Percentiles rank a stretch among this genome's conserved stretches.
Conservation (phyloP, 2,329 filamentous ascomycete species). For the Xylaria arbuscula region DNA sequence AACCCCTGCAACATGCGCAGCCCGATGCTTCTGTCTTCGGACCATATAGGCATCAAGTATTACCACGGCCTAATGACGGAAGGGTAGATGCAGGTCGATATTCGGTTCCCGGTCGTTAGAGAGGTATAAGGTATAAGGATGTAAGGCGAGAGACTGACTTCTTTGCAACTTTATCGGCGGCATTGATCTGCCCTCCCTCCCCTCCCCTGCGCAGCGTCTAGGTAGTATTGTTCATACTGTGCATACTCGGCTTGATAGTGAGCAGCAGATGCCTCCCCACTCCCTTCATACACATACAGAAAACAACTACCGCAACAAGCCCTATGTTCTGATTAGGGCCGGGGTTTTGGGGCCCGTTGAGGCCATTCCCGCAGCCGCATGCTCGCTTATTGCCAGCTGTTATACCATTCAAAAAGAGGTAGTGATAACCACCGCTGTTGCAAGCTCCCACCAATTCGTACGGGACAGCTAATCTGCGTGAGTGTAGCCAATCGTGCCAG, state of each 20-base stretch:
- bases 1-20: constrained; percentile 9
- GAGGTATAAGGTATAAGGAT: constrained; percentile 8
- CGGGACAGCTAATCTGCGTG: neutral
- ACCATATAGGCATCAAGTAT: neutral
- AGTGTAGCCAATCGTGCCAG: constrained; percentile 1
- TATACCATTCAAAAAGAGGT: constrained; percentile 39
- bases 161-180: constrained; percentile 12
- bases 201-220: constrained; percentile 4
- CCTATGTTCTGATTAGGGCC: constrained; percentile 12
- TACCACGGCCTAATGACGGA: neutral
- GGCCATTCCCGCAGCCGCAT: constrained; percentile 40
- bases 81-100: neutral
- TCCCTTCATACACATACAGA: constrained; percentile 24
- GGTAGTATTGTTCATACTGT: neutral
- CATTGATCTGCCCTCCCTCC: neutral
- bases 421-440: constrained; percentile 12
- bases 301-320: neutral
- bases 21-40: constrained; percentile 5
- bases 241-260: neutral
- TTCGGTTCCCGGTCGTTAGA: neutral
- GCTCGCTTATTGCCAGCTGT: constrained; percentile 42
- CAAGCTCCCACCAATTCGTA: neutral
- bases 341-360: constrained; percentile 40
- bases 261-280: constrained; percentile 38
- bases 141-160: constrained; percentile 15